A percentile compares a stretch with the other conserved stretches of the same genome.
phyloP scores from a whole-genome alignment of 2,329 filamentous ascomycete species.

The Phialemoniopsis sp. region DNA sequence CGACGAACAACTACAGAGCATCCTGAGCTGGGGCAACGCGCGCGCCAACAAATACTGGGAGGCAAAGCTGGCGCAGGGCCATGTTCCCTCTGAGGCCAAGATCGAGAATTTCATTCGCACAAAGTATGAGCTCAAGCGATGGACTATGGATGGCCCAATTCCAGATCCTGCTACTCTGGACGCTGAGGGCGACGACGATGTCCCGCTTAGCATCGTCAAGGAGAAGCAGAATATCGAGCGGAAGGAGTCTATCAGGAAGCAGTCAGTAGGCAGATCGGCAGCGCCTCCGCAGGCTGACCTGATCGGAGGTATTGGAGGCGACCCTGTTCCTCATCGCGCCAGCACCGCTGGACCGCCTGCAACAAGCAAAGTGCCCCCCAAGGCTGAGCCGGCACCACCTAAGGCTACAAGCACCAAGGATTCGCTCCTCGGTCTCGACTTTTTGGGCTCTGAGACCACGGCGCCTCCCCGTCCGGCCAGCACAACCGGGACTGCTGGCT shows the following conservation, averaged over 20 bases:
- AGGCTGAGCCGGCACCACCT: slow-evolving; percentile 62
- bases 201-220: slow-evolving; percentile 58
- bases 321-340: slow-evolving; percentile 64
- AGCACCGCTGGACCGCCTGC: slow-evolving; percentile 65
- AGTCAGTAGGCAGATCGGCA: slow-evolving; percentile 41
- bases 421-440: slow-evolving; percentile 87
- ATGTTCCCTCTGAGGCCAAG: slow-evolving; percentile 93
- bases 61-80: slow-evolving; percentile 83
- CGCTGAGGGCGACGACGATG: slow-evolving; percentile 80
- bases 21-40: slow-evolving; percentile 92
- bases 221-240: slow-evolving; percentile 62
- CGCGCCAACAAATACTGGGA: slow-evolving; percentile 99
- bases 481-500: slow-evolving; percentile 61
- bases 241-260: slow-evolving; percentile 58
- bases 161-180: slow-evolving; percentile 89
- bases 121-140: slow-evolving; percentile 97
- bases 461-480: slow-evolving; percentile 79
- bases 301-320: slow-evolving; percentile 77
- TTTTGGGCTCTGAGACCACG: slow-evolving; percentile 70
- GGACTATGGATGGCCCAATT: slow-evolving; percentile 97
- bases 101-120: slow-evolving; percentile 99
- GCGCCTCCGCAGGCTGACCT: slow-evolving; percentile 55
- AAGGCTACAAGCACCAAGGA: slow-evolving; percentile 74
- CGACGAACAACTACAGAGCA: slow-evolving; percentile 92
- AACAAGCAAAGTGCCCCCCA: slow-evolving; percentile 51